Conservation (phyloP, 441 rosid genomes). For the Populus hybrid region DNA sequence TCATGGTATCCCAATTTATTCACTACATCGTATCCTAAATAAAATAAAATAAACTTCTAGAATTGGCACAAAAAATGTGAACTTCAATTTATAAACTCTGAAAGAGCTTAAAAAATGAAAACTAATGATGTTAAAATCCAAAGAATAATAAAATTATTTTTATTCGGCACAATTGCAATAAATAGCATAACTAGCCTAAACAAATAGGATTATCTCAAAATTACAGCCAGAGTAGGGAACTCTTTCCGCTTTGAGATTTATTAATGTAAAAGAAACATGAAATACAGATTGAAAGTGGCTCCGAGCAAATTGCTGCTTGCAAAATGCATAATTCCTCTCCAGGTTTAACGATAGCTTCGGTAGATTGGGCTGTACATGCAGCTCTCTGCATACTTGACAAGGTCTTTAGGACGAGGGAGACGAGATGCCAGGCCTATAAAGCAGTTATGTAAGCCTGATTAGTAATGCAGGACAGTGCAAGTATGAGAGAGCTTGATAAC, state of each 20-base stretch:
- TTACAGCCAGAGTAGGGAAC: background rate
- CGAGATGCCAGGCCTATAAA: constrained; percentile 73
- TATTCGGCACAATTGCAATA: background rate
- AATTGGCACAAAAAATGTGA: background rate
- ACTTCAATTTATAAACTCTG: background rate
- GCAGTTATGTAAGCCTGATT: background rate
- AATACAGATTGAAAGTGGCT: background rate
- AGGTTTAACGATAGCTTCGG: constrained; percentile 61
- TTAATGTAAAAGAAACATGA: background rate
- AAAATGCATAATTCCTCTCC: constrained; percentile 8
- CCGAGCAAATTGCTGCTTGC: constrained; percentile 6
- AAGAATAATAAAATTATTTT: background rate
- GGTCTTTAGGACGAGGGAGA: constrained; percentile 82
- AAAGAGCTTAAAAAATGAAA: background rate
- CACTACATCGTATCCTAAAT: background rate
- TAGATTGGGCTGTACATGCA: constrained; percentile 90
- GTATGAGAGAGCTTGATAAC: background rate
- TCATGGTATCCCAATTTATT: background rate
- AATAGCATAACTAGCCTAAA: background rate
- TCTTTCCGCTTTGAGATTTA: background rate
- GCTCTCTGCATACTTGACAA: constrained; percentile 87
- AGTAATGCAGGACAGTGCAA: background rate
- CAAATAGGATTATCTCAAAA: background rate
- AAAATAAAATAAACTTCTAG: background rate
- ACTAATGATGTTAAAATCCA: background rate